Evolutionary conservation across 116 monocot species (phyloP).

Genomic region (Posidonia oceanica): DNA sequence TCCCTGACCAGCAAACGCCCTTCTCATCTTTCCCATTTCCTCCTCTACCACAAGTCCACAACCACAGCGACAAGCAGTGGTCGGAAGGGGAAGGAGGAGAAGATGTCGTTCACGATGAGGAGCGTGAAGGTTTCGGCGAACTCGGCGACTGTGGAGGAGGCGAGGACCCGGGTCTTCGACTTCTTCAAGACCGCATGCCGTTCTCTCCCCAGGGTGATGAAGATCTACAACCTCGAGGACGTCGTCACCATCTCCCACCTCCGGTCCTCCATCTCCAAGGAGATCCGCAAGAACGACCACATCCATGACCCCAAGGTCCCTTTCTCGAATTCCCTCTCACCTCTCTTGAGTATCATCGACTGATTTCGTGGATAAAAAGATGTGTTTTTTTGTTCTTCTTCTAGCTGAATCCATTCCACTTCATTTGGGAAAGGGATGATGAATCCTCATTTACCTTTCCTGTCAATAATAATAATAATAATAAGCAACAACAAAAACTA

Average conservation of each 20-base stretch:
- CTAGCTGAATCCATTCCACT: no score
- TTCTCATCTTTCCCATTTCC: background rate
- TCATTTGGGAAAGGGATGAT: no score
- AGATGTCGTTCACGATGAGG: conserved; percentile 49
- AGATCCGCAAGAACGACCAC: conserved; percentile 80
- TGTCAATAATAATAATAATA: no score
- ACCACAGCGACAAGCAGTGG: background rate
- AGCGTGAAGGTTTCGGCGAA: conserved; percentile 49
- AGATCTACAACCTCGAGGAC: conserved; percentile 80
- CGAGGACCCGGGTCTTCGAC: conserved; percentile 53
- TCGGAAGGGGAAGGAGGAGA: background rate
- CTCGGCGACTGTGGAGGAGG: conserved; percentile 73
- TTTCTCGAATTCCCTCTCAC: background rate
- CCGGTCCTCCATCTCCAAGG: conserved; percentile 50
- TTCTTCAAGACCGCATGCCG: conserved; percentile 93
- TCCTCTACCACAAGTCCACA: background rate
- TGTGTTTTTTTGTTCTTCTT: no score
- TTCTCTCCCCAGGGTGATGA: conserved; percentile 54
- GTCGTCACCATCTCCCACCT: conserved; percentile 82
- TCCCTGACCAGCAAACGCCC: no score
- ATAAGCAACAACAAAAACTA: no score
- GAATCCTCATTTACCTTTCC: no score
- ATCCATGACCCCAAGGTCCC: conserved; percentile 79
- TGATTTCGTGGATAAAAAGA: no score
- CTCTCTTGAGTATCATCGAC: no score